Base-by-base conservation (phyloP, 768 basidiomycete species). In the Tulasnella calospora region DNA sequence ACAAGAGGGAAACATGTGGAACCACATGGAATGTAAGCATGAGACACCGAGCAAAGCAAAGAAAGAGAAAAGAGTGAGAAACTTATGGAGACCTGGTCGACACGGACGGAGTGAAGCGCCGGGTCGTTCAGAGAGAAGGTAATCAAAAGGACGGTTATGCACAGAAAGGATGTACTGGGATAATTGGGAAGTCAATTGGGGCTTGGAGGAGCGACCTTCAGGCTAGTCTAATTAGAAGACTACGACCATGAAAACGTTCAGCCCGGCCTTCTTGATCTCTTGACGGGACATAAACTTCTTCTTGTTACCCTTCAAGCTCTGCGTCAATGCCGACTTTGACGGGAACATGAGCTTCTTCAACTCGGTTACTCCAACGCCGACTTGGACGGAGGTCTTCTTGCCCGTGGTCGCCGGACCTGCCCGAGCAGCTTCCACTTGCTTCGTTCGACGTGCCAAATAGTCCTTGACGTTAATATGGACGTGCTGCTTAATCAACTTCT, bases 281-380 rank as follows among this genome's bases (percentile, higher is more conserved):
- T 67, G 9, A 35, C 61, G 61, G 19, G 61, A 15, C 61, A 67
- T 67, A 30, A 33, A 10, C 23, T 67, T 67, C 61, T 67, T 67
- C 61, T 67, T 67, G 27, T 67, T 67, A 35, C 23, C 23, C 61
- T 27, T 33, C 61, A 74, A 55, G 27, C 73, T 74, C 40, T 35
- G 41, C 19, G 21, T 47, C 44, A 74, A 47, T 7, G 73, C 73
- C 40, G 73, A 33, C 51, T 47, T 74, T 2, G 73, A 74, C 33
- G 73, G 73, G 44, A 74, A 74, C 73, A 74, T 74, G 40, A 74
- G 73, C 44, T 74, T 74, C 73, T 55, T 41, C 27, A 74, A 4
- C 73, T 74, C 73, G 0, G 33, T 44, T 10, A 74, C 44, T 17
- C 73, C 44, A 21, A 47, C 44, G 19, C 33, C 73, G 15, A 44